Conservation (phyloP, 1,139 yeast genomes). For the Candida glucosophila region DNA sequence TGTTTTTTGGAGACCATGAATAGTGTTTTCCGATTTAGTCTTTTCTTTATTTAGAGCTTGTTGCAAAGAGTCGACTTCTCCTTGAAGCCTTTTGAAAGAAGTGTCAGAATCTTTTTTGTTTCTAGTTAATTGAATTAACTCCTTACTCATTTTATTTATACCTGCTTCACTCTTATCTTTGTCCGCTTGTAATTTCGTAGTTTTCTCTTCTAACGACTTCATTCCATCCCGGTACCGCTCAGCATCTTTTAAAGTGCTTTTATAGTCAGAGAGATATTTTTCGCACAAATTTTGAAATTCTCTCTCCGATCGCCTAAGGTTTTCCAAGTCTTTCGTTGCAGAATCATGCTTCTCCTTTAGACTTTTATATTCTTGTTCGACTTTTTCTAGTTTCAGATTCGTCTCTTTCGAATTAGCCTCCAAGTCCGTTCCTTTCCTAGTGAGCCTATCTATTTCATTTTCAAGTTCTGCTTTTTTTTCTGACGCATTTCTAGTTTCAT, state of each 20-base stretch:
- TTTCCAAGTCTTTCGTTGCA: slow-evolving; percentile 25
- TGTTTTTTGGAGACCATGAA: slow-evolving; percentile 17
- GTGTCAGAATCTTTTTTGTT: slow-evolving; percentile 14
- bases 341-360: slow-evolving; percentile 24
- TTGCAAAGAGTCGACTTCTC: too few species aligned
- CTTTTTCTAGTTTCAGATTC: slow-evolving; percentile 12
- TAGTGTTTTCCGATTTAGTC: slow-evolving; percentile 7
- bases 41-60: slow-evolving; percentile 13
- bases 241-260: slow-evolving; percentile 16
- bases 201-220: slow-evolving; percentile 21
- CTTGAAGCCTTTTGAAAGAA: too few species aligned
- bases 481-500: slow-evolving; percentile 16
- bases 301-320: slow-evolving; percentile 21
- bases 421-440: slow-evolving; percentile 18
- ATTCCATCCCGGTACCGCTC: too few species aligned
- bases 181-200: slow-evolving; percentile 26
- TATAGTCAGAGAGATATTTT: slow-evolving; percentile 12
- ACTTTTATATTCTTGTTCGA: slow-evolving; percentile 15
- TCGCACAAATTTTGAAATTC: slow-evolving; percentile 22
- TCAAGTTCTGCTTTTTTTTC: slow-evolving; percentile 3
- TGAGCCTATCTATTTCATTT: slow-evolving; percentile 19
- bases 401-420: slow-evolving; percentile 9
- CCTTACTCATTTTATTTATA: slow-evolving; percentile 84
- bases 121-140: slow-evolving; percentile 57
- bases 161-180: slow-evolving; percentile 78